A percentile compares a stretch with the other conserved stretches of the same genome.
Conservation (phyloP, 208 protist genomes). For the Leishmania martiniquensis region DNA sequence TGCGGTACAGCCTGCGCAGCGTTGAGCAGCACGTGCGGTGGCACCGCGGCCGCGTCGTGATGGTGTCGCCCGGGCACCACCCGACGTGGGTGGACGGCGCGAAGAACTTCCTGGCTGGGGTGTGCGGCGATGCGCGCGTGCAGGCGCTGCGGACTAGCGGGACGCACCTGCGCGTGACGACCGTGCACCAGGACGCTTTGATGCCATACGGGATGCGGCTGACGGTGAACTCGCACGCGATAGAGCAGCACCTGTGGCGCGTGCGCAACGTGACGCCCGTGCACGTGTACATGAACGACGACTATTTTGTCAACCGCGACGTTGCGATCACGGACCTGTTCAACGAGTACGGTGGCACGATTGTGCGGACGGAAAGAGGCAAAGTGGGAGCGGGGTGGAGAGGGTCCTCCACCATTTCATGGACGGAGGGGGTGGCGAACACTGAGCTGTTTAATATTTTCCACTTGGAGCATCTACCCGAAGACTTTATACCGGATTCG, state of each 20-base stretch:
- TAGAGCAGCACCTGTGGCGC: slow-evolving; percentile 69
- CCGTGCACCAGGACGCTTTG: slow-evolving; percentile 68
- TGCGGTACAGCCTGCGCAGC: slow-evolving; percentile 94
- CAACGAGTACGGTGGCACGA: slow-evolving; percentile 64
- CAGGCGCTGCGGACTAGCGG: slow-evolving; percentile 27
- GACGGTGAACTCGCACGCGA: slow-evolving; percentile 53
- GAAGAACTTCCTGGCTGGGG: slow-evolving; percentile 53
- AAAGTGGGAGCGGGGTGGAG: background rate
- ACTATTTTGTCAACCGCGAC: slow-evolving; percentile 76
- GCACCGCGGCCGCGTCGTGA: slow-evolving; percentile 89
- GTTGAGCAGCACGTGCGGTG: slow-evolving; percentile 93
- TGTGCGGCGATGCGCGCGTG: slow-evolving; percentile 31
- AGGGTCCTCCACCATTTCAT: background rate
- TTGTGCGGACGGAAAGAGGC: slow-evolving; percentile 44
- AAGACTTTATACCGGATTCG: no score
- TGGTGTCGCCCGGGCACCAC: slow-evolving; percentile 97
- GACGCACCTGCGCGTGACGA: slow-evolving; percentile 56
- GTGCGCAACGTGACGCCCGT: slow-evolving; percentile 52
- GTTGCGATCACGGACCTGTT: slow-evolving; percentile 75
- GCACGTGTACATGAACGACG: slow-evolving; percentile 78
- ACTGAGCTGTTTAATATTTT: no score
- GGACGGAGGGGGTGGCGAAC: no score
- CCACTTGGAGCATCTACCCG: no score
- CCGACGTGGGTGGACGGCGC: slow-evolving; percentile 87
- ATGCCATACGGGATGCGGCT: slow-evolving; percentile 61